A percentile compares a stretch with the other conserved stretches of the same genome.
These are phyloP conservation scores for Xylaria hypoxylon DNA, from an alignment of 2,329 filamentous ascomycete species.

Conservation along the genomic window DNA sequence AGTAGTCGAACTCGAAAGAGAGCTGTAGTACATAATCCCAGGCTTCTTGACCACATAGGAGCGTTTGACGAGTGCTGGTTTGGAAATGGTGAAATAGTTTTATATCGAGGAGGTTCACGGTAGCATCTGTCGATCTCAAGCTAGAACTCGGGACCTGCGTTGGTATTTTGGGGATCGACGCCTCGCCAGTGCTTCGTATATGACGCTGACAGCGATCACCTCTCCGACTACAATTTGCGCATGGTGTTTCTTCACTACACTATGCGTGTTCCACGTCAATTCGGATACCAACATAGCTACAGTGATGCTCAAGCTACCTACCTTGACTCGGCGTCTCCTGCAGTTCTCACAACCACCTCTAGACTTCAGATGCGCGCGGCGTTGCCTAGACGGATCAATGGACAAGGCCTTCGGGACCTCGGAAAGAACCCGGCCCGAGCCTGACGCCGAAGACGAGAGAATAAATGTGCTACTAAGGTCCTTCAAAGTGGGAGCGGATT, in stretches of 20 bases:
- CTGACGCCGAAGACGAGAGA: conserved; percentile 34
- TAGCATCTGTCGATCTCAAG: conserved; percentile 14
- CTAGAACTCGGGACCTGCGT: neutral
- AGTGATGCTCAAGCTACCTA: conserved; percentile 17
- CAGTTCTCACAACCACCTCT: conserved; percentile 42
- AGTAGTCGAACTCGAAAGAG: conserved; percentile 42
- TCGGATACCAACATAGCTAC: neutral
- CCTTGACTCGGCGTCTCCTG: conserved; percentile 44
- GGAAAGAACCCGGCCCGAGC: conserved; percentile 26
- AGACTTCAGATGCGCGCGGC: conserved; percentile 43
- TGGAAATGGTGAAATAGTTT: conserved; percentile 46
- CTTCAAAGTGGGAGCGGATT: conserved; percentile 23
- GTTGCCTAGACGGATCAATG: conserved; percentile 32
- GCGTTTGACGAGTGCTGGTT: conserved; percentile 38
- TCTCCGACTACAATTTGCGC: conserved; percentile 39
- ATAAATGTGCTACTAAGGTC: conserved; percentile 41
- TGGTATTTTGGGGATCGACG: conserved; percentile 3
- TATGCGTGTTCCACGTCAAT: conserved; percentile 22
- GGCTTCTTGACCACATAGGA: conserved; percentile 34
- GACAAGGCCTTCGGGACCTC: conserved; percentile 40
- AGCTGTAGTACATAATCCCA: conserved; percentile 41
- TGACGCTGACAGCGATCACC: conserved; percentile 40
- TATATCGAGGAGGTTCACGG: conserved; percentile 39
- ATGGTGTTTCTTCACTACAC: conserved; percentile 42
- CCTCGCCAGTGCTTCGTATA: neutral